Conservation (phyloP, 208 protist genomes). For the Leptomonas seymouri region DNA sequence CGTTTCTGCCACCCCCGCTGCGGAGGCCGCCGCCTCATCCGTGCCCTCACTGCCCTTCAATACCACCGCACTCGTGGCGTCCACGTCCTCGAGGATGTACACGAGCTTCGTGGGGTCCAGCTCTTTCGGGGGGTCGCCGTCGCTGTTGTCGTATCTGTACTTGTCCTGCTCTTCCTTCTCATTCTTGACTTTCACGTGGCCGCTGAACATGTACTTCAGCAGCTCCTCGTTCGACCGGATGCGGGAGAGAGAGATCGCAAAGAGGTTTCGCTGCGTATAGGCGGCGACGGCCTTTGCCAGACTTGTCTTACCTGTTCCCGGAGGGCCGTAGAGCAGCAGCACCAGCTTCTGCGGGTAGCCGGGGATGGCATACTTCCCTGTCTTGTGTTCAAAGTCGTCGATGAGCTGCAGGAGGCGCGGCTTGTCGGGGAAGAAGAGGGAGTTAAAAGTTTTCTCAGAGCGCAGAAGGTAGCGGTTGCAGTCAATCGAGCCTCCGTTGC, state of each 20-base stretch:
- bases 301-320: conserved; percentile 95
- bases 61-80: conserved; percentile 72
- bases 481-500: conserved; percentile 30
- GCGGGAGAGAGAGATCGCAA: conserved; percentile 82
- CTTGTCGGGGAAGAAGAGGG: conserved; percentile 92
- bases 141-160: not conserved
- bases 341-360: conserved; percentile 89
- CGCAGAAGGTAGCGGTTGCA: conserved; percentile 78
- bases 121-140: conserved; percentile 11
- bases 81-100: conserved; percentile 89
- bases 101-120: conserved; percentile 70
- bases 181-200: conserved; percentile 53
- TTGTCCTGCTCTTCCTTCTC: conserved; percentile 11
- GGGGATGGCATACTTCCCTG: conserved; percentile 85
- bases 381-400: conserved; percentile 75
- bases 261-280: conserved; percentile 79
- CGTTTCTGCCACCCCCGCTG: not conserved
- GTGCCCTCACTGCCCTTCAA: conserved; percentile 32
- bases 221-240: conserved; percentile 87
- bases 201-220: conserved; percentile 86
- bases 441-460: conserved; percentile 85
- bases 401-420: conserved; percentile 75
- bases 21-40: not conserved
- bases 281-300: conserved; percentile 90
- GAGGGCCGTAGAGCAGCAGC: conserved; percentile 93